Evolutionary conservation across 1,284 basidiomycete genomes (phyloP).

Genomic region (Leccinum ponderosum): DNA sequence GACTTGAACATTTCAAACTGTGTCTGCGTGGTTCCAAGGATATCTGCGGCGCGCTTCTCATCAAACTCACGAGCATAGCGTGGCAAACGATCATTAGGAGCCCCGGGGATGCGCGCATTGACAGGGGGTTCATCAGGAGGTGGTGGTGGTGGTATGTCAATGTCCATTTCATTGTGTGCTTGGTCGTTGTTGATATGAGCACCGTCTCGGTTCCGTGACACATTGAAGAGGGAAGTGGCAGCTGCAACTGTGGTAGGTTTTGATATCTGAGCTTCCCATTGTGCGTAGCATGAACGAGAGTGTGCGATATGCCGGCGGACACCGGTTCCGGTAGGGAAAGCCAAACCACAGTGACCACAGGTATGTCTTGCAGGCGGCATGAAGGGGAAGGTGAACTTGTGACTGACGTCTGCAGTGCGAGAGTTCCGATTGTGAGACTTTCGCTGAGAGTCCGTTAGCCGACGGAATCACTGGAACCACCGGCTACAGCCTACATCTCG

Average conservation of each 20-base stretch:
- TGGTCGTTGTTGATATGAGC: neutral
- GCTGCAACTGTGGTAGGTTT: neutral
- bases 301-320: conserved; percentile 2
- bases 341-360: neutral
- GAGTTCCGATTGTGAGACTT: too few relatives aligned
- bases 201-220: neutral
- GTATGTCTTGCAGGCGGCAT: neutral
- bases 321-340: neutral
- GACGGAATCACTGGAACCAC: too few relatives aligned
- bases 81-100: neutral
- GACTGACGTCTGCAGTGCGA: too few relatives aligned
- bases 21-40: neutral
- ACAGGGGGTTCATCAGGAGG: neutral
- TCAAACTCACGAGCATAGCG: neutral
- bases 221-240: neutral
- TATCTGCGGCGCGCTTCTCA: neutral
- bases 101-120: neutral
- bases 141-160: neutral
- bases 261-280: neutral
- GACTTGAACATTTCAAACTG: neutral
- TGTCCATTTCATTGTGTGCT: neutral
- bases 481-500: too few relatives aligned
- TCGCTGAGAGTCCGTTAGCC: too few relatives aligned
- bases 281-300: too few relatives aligned
- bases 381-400: neutral